Percentiles rank a stretch among this genome's conserved stretches.
Evolutionary conservation across 139 green algal genomes (phyloP).

Genomic region (Tetratostichococcus sp.): DNA sequence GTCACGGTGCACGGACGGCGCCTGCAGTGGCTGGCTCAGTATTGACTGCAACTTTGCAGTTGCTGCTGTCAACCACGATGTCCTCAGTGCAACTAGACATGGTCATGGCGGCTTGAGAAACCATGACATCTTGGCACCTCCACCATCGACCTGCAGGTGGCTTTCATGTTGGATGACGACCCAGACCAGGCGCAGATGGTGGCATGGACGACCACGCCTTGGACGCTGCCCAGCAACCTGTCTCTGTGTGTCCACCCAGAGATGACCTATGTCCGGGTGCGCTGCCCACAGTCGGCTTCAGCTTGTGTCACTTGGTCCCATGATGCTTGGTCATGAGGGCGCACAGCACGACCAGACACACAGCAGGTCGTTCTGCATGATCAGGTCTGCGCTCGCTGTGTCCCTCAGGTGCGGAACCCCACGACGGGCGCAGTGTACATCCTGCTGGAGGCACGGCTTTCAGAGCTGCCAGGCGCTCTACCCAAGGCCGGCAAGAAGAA

Average conservation of each 20-base stretch:
- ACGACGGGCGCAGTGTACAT: slow-evolving; percentile 80
- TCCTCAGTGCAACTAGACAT: too few relatives aligned
- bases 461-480: slow-evolving; percentile 78
- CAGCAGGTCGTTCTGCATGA: too few relatives aligned
- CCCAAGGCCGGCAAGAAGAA: slow-evolving; percentile 74
- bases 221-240: slow-evolving; percentile 96
- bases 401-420: slow-evolving; percentile 61
- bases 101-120: too few relatives aligned
- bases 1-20: slow-evolving; percentile 50
- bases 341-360: too few relatives aligned
- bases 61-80: too few relatives aligned
- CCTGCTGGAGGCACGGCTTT: slow-evolving; percentile 79
- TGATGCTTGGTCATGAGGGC: too few relatives aligned
- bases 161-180: slow-evolving; percentile 75
- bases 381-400: too few relatives aligned
- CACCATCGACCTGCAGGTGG: too few relatives aligned
- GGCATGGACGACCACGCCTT: slow-evolving; percentile 99
- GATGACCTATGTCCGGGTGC: slow-evolving; percentile 85
- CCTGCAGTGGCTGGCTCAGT: not conserved
- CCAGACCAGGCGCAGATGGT: slow-evolving; percentile 72
- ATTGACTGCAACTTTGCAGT: too few relatives aligned
- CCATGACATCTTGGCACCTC: too few relatives aligned
- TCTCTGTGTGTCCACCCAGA: slow-evolving; percentile 94
- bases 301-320: too few relatives aligned
- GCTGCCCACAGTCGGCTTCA: not conserved